Conservation (phyloP, 1,284 basidiomycete genomes). For the Peniophora sp. region DNA sequence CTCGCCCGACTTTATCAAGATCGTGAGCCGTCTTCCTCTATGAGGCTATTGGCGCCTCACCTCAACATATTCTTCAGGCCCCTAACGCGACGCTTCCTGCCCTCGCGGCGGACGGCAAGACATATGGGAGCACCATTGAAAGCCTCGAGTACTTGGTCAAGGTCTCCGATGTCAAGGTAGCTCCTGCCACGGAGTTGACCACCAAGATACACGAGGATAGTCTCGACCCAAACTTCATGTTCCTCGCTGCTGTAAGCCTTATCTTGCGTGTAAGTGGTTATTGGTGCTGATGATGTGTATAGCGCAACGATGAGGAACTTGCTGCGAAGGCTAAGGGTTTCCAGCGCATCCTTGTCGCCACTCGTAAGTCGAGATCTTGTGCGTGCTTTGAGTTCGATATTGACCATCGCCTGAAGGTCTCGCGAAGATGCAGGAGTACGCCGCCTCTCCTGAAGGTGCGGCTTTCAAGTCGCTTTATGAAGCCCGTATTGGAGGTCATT, state of each 20-base stretch:
- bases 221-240: constrained; percentile 51
- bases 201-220: constrained; percentile 42
- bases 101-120: constrained; percentile 34
- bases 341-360: constrained; percentile 31
- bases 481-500: constrained; percentile 30
- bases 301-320: constrained; percentile 45
- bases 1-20: constrained; percentile 43
- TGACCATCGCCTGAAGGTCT: background rate
- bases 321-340: constrained; percentile 33
- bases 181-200: constrained; percentile 28
- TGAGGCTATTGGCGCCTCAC: background rate
- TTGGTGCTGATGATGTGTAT: too few species aligned
- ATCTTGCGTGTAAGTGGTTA: background rate
- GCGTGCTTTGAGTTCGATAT: background rate
- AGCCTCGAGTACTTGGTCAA: constrained; percentile 42
- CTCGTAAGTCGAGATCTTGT: constrained; percentile 34
- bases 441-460: constrained; percentile 45
- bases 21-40: constrained; percentile 23
- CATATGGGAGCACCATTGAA: constrained; percentile 38
- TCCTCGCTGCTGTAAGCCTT: constrained; percentile 36
- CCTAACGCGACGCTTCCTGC: constrained; percentile 47
- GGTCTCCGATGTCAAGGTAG: constrained; percentile 31
- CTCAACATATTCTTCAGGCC: constrained; percentile 28
- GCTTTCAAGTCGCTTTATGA: background rate
- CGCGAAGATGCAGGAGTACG: constrained; percentile 31